Percentiles rank a stretch among this genome's conserved stretches.
phyloP scores from a whole-genome alignment of 805 yeast species.

The Tetrapisispora namnaoensis region DNA sequence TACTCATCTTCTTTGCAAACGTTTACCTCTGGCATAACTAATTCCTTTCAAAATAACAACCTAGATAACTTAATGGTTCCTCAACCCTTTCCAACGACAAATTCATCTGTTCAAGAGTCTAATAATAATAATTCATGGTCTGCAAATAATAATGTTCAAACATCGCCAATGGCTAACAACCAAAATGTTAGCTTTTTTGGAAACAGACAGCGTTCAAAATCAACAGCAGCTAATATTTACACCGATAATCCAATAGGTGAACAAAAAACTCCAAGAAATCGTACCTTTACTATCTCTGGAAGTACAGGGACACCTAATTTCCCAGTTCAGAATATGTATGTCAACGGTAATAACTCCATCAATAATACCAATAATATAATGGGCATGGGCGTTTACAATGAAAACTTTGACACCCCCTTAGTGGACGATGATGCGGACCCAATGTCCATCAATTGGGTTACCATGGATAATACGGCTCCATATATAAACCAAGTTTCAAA shows the following conservation, averaged over 20 bases:
- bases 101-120: slow-evolving; percentile 1
- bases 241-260: slow-evolving; percentile 21
- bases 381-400: background rate
- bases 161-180: background rate
- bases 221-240: slow-evolving; percentile 27
- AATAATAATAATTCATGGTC: slow-evolving; percentile 4
- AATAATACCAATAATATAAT: background rate
- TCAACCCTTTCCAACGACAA: slow-evolving; percentile 2
- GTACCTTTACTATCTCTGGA: background rate
- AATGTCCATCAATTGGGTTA: slow-evolving; percentile 47
- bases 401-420: slow-evolving; percentile 21
- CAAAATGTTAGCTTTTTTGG: background rate
- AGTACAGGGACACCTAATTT: background rate
- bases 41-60: background rate
- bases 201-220: slow-evolving; percentile 25
- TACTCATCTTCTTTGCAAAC: background rate
- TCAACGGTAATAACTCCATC: background rate
- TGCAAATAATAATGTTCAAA: background rate
- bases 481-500: slow-evolving; percentile 63
- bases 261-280: slow-evolving; percentile 4
- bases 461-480: slow-evolving; percentile 60
- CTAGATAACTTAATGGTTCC: slow-evolving; percentile 4
- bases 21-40: background rate
- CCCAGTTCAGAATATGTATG: background rate
- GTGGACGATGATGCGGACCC: slow-evolving; percentile 54